These are phyloP conservation scores for Eucalyptus caleyi DNA, from an alignment of 345 rosid species.

Conservation along the genomic window DNA sequence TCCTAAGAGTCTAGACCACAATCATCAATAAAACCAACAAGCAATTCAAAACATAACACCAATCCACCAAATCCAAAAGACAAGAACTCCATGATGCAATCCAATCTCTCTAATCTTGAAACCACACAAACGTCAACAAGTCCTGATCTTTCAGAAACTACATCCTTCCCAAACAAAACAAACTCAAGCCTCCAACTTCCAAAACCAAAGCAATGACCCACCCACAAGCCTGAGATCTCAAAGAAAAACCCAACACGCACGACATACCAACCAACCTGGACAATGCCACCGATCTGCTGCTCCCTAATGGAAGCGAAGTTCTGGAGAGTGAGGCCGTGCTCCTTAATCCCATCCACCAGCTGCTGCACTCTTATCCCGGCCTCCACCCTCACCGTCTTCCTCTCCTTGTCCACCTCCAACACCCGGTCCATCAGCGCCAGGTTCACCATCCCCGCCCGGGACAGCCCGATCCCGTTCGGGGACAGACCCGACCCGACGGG, in stretches of 20 bases:
- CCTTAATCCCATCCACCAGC: constrained; percentile 77
- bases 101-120: not conserved
- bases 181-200: not conserved
- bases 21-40: not conserved
- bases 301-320: constrained; percentile 94
- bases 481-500: constrained; percentile 95
- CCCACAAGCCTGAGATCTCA: not conserved
- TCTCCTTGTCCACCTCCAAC: constrained; percentile 71
- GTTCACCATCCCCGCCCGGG: constrained; percentile 88
- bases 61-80: not conserved
- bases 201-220: not conserved
- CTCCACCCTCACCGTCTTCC: constrained; percentile 71
- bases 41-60: not conserved
- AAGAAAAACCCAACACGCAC: not conserved
- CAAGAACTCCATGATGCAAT: not conserved
- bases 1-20: not conserved
- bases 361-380: constrained; percentile 91
- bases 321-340: constrained; percentile 74
- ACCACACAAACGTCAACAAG: not conserved
- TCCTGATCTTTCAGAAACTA: not conserved
- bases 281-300: constrained; percentile 97
- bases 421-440: constrained; percentile 79
- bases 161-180: not conserved
- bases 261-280: constrained; percentile 42
- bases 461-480: constrained; percentile 83